A percentile compares a stretch with the other conserved stretches of the same genome.
These are phyloP conservation scores for Escovopsis sp. DNA, from an alignment of 2,329 filamentous ascomycete genomes.

Conservation along the genomic window DNA sequence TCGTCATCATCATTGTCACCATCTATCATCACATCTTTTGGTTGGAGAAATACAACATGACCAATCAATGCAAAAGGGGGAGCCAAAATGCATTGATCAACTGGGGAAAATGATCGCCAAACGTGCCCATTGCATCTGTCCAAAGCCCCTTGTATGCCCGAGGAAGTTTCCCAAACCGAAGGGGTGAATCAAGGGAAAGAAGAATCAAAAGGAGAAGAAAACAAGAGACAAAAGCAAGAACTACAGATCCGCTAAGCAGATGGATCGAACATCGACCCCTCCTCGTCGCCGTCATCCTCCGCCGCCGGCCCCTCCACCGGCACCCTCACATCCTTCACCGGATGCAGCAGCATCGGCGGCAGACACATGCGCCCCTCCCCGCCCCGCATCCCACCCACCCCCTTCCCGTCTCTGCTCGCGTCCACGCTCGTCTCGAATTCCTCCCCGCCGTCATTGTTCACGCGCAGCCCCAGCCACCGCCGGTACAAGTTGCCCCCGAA, in stretches of 20 bases:
- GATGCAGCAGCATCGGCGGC: conserved; percentile 78
- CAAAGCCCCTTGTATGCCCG: not conserved
- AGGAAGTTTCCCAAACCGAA: no score
- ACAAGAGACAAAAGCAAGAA: not conserved
- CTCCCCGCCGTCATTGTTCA: conserved; percentile 66
- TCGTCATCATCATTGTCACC: no score
- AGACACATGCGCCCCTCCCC: conserved; percentile 81
- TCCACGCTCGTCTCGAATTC: conserved; percentile 52
- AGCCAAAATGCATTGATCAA: no score
- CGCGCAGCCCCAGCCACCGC: conserved; percentile 70
- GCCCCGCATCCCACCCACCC: conserved; percentile 39
- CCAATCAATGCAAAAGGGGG: no score
- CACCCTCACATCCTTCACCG: conserved; percentile 61
- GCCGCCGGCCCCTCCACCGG: conserved; percentile 43
- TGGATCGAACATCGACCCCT: conserved; percentile 30
- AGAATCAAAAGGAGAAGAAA: not conserved
- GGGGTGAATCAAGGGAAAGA: not conserved
- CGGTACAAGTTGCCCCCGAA: conserved; percentile 72
- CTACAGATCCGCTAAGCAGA: conserved; percentile 12
- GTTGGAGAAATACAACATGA: no score
- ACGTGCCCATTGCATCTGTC: no score
- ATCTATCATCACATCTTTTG: no score
- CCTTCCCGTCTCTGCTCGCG: conserved; percentile 31
- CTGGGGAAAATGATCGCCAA: no score
- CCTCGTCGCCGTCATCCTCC: conserved; percentile 30